These are phyloP conservation scores for Cornus suecica DNA, from an alignment of 148 eudicot genomes.

Conservation along the genomic window DNA sequence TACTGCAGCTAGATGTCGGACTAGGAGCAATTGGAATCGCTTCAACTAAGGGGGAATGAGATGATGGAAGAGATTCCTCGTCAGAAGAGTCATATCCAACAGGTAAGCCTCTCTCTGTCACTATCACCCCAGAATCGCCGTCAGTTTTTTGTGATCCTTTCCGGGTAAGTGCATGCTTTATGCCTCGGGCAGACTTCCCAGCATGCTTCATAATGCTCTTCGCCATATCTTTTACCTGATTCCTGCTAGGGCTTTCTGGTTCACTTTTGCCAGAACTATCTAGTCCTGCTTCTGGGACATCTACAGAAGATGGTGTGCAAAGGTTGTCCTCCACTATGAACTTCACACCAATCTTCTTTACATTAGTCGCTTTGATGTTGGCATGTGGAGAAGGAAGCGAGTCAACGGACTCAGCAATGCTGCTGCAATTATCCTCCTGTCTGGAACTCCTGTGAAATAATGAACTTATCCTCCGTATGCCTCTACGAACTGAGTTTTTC, in stretches of 20 bases:
- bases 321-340: conserved; percentile 42
- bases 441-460: conserved; percentile 48
- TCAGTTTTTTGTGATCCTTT: conserved; percentile 36
- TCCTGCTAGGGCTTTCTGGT: conserved; percentile 35
- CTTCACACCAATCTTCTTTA: conserved; percentile 44
- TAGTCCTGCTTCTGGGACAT: conserved; percentile 20
- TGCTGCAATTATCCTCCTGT: conserved; percentile 23
- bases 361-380: conserved; percentile 48
- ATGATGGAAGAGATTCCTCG: conserved; percentile 39
- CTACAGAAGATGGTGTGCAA: conserved; percentile 22
- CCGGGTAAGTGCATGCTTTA: conserved; percentile 42
- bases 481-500: conserved; percentile 39
- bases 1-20: conserved; percentile 9
- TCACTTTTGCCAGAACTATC: conserved; percentile 38
- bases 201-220: conserved; percentile 56
- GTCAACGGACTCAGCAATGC: conserved; percentile 14
- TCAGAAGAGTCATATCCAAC: conserved; percentile 37
- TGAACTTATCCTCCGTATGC: conserved; percentile 49
- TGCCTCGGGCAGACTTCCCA: conserved; percentile 49
- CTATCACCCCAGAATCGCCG: conserved; percentile 10
- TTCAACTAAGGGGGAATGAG: conserved; percentile 13
- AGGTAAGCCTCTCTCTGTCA: conserved; percentile 14
- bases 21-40: conserved; percentile 16
- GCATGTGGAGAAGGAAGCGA: conserved; percentile 39
- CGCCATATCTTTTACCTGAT: conserved; percentile 38